Evolutionary conservation across 306 rosid species (phyloP).

Genomic region (Prunus kanzakura): DNA sequence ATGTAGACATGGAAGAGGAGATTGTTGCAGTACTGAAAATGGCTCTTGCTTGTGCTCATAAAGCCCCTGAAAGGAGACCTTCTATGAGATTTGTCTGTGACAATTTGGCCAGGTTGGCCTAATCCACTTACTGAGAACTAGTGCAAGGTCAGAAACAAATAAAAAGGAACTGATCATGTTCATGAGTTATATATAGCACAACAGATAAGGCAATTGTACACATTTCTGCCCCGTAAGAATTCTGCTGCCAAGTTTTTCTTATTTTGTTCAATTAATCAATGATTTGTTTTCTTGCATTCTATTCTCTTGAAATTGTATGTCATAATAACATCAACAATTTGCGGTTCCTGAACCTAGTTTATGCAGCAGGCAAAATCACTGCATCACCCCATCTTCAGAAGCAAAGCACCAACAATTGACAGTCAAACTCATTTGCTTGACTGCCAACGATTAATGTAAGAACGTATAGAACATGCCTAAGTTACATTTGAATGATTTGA

Average conservation of each 20-base stretch:
- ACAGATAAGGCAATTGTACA: background rate
- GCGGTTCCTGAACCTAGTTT: too few species aligned
- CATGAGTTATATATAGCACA: too few species aligned
- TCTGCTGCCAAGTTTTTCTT: background rate
- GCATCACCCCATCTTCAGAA: too few species aligned
- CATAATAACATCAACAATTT: background rate
- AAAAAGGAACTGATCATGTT: too few species aligned
- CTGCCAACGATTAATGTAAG: too few species aligned
- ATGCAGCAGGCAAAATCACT: too few species aligned
- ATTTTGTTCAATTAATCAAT: too few species aligned
- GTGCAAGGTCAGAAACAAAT: background rate
- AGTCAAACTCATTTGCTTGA: too few species aligned
- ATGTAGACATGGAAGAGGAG: conserved; percentile 71
- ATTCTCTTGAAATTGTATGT: background rate
- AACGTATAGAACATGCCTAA: too few species aligned
- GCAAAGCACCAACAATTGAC: too few species aligned
- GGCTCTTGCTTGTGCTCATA: conserved; percentile 76
- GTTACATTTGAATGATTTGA: too few species aligned
- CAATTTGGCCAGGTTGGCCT: conserved; percentile 58
- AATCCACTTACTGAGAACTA: background rate
- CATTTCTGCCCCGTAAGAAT: background rate
- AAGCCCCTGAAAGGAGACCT: conserved; percentile 79
- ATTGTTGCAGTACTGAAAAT: conserved; percentile 73
- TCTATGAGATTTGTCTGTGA: conserved; percentile 76
- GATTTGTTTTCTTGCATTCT: background rate